Base-by-base conservation (phyloP, 1,284 basidiomycete species). In the Rhodotorula glutinis region DNA sequence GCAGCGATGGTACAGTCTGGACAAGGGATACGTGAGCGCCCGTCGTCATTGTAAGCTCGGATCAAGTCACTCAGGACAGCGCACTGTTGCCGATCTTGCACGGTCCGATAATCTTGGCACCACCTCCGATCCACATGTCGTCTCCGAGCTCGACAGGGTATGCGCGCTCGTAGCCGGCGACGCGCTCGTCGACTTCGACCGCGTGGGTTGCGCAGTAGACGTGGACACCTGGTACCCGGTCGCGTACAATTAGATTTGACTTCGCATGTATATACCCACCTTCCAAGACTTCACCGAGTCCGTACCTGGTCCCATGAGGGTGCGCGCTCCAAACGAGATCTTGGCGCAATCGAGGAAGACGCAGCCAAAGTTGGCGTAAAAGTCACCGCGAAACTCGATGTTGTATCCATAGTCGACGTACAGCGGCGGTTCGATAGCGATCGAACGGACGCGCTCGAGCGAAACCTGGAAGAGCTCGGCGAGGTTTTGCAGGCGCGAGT, bases 111-210 rank as follows among this genome's bases (percentile, higher is more conserved):
- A 74, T 51, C 41, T 59, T 43, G 7, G 60, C 68, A 2, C 66
- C 63, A 5, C 73, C 74, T 19, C 73, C 73, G 17, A 74, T 52
- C 73, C 70, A 75, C n/a, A 44, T 60, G 60, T 75, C 72, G 53
- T 75, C 73, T 23, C 74, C 74, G 17, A 75, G 62, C 30, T 49
- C 58, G 16, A 75, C 69, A 16, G 73, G 74, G 66, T 75, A 75
- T 3, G 75, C 75, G 23, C 75, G 65, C 49, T 75, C 74, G 25
- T 68, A 63, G 16, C 73, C 72, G 7, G 67, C 72, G 40, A 59
- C 25, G 4, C 73, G 62, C 60, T 74, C 73, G 30, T 43, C 59
- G 9, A 74, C 53, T 46, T 73, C 61, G 25, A 68, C 61, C 1
- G 62, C 60, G 62, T 74, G 73, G 21, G 72, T 75, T 3, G 66